Evolutionary conservation across 2,329 filamentous ascomycete species (phyloP), one percentile per base, ranked within the genome.

Genomic region (Fusarium sp.): DNA sequence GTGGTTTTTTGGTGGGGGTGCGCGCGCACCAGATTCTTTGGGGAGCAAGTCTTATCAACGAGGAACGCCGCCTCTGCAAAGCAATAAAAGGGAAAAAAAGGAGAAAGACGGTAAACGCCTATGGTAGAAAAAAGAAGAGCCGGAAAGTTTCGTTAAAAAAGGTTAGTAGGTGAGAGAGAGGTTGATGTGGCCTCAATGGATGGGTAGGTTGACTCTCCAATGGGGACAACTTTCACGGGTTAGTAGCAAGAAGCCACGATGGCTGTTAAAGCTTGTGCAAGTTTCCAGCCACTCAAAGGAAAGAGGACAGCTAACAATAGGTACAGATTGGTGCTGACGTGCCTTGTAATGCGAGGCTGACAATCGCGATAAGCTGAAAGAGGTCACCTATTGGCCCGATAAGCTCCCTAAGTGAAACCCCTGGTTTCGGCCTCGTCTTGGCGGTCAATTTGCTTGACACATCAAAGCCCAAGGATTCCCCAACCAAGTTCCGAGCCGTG

Each of bases 241-340:
- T 32, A 32, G 11, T 45, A 37, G 35, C 72, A 79, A 79, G 78
- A 79, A 78, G 78, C 77, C 78, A 79, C 78, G 77, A 77, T 73
- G 75, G 66, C 74, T 73, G 65, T 74, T 74, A 78, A 73, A 77
- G 67, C 56, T 70, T 72, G 66, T 71, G 57, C 50, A 58, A 57
- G 61, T 48, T 62, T 74, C 71, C 75, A 77, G 73, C 76, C 77
- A 78, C 67, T 75, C 58, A 66, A 27, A 56, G 60, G 65, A 74
- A 82, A 83, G 77, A 83, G 82, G 81, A 83, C 82, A 83, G 81
- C 72, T 83, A 76, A 73, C 73, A 77, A 79, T 68, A 74, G 72
- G 69, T 66, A 66, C 61, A 59, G 61, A 56, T 35, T 35, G 69
- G 35, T 67, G 64, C 70, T 76, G 77, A 78, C 71, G 76, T 76